A percentile compares a stretch with the other conserved stretches of the same genome.
phyloP scores from a whole-genome alignment of 495 filamentous ascomycete species.

The Sporormia fimetaria region DNA sequence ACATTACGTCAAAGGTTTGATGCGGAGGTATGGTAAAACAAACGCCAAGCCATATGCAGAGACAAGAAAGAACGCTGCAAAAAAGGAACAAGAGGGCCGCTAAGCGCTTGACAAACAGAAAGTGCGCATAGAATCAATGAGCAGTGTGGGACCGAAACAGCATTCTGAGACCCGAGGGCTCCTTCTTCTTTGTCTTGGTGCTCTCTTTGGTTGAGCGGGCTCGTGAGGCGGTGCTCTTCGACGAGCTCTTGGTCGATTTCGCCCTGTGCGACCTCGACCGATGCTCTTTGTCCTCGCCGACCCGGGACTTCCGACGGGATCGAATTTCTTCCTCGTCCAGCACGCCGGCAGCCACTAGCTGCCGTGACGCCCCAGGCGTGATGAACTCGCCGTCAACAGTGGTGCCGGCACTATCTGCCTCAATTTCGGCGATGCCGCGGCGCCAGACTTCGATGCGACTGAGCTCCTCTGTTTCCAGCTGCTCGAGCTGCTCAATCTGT shows the following conservation, averaged over 20 bases:
- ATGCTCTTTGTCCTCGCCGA: conserved; percentile 10
- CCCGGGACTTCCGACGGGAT: conserved; percentile 14
- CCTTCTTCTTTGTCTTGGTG: conserved; percentile 37
- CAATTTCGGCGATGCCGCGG: conserved; percentile 65
- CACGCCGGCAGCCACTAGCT: conserved; percentile 32
- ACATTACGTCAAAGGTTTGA: too few species aligned
- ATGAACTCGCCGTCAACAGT: conserved; percentile 80
- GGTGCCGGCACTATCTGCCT: conserved; percentile 48
- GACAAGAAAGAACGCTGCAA: too few species aligned
- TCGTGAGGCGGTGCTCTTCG: conserved; percentile 15
- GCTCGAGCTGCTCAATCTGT: conserved; percentile 43
- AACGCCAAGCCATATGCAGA: too few species aligned
- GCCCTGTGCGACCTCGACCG: conserved; percentile 15
- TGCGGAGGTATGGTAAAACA: too few species aligned
- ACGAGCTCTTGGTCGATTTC: conserved; percentile 21
- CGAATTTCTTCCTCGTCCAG: conserved; percentile 31
- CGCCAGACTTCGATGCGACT: conserved; percentile 71
- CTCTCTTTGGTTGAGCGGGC: conserved; percentile 28
- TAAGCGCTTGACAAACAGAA: conserved; percentile 19
- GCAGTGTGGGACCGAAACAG: conserved; percentile 31
- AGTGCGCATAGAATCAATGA: neutral
- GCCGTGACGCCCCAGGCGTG: conserved; percentile 59
- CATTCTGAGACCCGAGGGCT: conserved; percentile 37
- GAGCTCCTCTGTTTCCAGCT: conserved; percentile 39
- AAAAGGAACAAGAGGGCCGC: conserved; percentile 5